Base-by-base conservation (phyloP, 2,329 filamentous ascomycete species). In the Eutypa lata region DNA sequence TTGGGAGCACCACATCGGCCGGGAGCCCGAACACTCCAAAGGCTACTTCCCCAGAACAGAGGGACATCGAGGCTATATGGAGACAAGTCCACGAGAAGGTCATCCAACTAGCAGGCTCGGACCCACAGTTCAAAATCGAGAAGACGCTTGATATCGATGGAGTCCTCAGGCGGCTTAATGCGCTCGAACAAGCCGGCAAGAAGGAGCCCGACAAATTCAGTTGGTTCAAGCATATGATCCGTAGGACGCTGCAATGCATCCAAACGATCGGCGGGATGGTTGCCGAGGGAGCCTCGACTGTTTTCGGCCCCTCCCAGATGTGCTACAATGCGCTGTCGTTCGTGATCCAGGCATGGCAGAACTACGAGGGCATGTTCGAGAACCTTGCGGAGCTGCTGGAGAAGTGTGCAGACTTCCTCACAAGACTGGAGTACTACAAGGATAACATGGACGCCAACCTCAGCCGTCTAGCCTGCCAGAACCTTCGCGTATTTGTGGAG, bases 241-340 rank as follows among this genome's bases (percentile, higher is more conserved):
- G 48, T 43, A 62, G 55, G 35, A 70, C 69, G 2, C 48, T 71
- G 21, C 66, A 68, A 56, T 69, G 66, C 49, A 70, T 71, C 48
- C 60, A 64, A 38, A 68, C 62, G 4, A 60, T 71, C 19, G 69
- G 69, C 1, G 66, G 68, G 7, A 68, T 71, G 26, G 65, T 71
- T 18, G 58, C 64, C 1, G 56, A 63, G 35, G 66, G 62, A 13
- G 63, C 59, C 8, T 68, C 68, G 5, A 53, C 69, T 65, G 68
- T 66, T 46, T 71, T 71, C 42, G 68, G 60, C 18, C 68, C 68
- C 7, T 61, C 68, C 10, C 59, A 62, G 10, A 68, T 65, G 57
- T 70, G 68, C 53, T 71, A 65, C 45, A 69, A 65, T 54, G 68
- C 68, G n/a, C 64, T 71, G 18, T 69, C 67, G 11, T 71, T 70